Conservation (phyloP, 345 rosid genomes). For the Acer yangbiense region DNA sequence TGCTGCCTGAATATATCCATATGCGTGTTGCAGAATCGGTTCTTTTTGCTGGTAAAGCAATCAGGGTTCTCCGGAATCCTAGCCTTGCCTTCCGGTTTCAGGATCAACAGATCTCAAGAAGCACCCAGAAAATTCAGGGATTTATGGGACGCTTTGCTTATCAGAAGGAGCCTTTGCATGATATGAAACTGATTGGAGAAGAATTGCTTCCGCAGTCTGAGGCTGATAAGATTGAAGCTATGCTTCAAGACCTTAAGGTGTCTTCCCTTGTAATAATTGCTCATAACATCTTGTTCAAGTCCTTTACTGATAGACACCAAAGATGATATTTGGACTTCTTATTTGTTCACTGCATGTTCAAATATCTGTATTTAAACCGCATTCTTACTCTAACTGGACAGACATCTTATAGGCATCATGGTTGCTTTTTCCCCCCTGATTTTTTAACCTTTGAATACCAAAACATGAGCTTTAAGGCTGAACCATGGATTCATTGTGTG, state of each 20-base stretch:
- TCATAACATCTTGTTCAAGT: slow-evolving; percentile 1
- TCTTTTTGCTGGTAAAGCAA: slow-evolving; percentile 97
- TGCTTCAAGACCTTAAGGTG: slow-evolving; percentile 92
- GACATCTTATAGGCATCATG: slow-evolving; percentile 5
- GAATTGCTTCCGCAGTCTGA: slow-evolving; percentile 92
- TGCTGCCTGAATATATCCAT: slow-evolving; percentile 87
- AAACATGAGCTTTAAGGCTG: slow-evolving; percentile 5
- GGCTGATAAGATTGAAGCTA: slow-evolving; percentile 90
- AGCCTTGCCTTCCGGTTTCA: slow-evolving; percentile 71
- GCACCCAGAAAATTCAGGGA: slow-evolving; percentile 59
- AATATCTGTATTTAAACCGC: background rate
- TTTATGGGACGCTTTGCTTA: slow-evolving; percentile 48
- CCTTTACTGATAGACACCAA: slow-evolving; percentile 9
- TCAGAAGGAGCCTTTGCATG: slow-evolving; percentile 55
- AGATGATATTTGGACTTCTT: background rate
- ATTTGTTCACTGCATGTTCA: background rate
- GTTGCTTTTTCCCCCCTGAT: background rate
- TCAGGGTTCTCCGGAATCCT: slow-evolving; percentile 92
- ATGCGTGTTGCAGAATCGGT: slow-evolving; percentile 93
- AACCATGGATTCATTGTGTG: slow-evolving; percentile 20
- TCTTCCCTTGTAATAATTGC: slow-evolving; percentile 2
- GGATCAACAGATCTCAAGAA: slow-evolving; percentile 59
- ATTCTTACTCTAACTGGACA: background rate
- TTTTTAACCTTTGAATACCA: slow-evolving; percentile 13
- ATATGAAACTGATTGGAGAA: slow-evolving; percentile 57